Percentiles rank a stretch among this genome's conserved stretches.
phyloP scores from a whole-genome alignment of 345 rosid species.

The Psidium guajava region DNA sequence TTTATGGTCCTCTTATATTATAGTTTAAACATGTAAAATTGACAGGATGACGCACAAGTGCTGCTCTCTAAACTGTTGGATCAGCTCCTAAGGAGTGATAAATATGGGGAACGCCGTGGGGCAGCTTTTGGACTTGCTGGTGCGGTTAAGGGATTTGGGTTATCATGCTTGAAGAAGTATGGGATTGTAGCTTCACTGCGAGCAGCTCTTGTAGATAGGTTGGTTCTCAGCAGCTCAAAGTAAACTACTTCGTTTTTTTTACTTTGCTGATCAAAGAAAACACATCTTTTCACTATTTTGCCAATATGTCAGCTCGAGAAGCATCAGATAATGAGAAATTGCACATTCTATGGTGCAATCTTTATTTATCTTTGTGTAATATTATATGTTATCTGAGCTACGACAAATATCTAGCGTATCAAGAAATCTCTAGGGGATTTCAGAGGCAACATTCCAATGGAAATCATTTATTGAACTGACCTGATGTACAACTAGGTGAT shows the following conservation, averaged over 20 bases:
- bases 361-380: background rate
- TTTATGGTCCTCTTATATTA: background rate
- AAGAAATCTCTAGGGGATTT: background rate
- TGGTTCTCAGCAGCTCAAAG: background rate
- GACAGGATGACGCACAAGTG: constrained; percentile 64
- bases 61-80: constrained; percentile 71
- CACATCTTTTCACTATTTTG: background rate
- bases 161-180: constrained; percentile 74
- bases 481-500: background rate
- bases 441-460: background rate
- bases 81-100: constrained; percentile 80
- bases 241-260: background rate
- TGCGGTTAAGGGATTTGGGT: constrained; percentile 83
- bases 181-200: constrained; percentile 49
- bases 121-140: constrained; percentile 99
- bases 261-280: background rate
- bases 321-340: background rate
- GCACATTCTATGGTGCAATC: background rate
- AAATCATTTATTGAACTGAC: background rate
- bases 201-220: constrained; percentile 82
- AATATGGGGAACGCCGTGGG: constrained; percentile 97
- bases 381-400: background rate
- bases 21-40: background rate
- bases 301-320: background rate
- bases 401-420: background rate